These are phyloP conservation scores for Yamadazyma nakazawae DNA, from an alignment of 805 yeast species.

Conservation along the genomic window DNA sequence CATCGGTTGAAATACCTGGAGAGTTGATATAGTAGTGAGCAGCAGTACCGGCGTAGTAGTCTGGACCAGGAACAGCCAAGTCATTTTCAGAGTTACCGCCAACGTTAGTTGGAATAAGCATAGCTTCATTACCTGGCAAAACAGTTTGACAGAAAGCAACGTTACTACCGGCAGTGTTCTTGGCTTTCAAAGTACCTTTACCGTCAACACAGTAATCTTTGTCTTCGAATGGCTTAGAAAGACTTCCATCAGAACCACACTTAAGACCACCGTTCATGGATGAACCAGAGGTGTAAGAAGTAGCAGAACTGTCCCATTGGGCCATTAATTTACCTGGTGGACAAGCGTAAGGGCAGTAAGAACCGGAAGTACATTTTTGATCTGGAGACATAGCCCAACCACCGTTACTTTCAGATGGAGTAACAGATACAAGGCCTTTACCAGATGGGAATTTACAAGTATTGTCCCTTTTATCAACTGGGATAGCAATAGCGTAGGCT, in stretches of 20 bases:
- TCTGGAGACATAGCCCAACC: conserved; percentile 90
- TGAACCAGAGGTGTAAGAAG: conserved; percentile 70
- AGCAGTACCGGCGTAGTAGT: conserved; percentile 83
- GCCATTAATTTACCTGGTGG: conserved; percentile 83
- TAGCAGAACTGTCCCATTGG: conserved; percentile 81
- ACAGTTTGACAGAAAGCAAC: conserved; percentile 93
- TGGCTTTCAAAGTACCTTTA: conserved; percentile 64
- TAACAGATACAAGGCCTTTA: conserved; percentile 67
- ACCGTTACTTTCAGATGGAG: conserved; percentile 53
- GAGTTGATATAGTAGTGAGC: conserved; percentile 83
- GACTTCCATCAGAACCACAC: conserved; percentile 68
- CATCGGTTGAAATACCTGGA: conserved; percentile 72
- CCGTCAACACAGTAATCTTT: conserved; percentile 73
- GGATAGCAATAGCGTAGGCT: conserved; percentile 22
- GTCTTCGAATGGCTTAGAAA: conserved; percentile 57
- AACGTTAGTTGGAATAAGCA: conserved; percentile 82
- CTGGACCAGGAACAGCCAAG: conserved; percentile 81
- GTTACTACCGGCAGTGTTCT: conserved; percentile 51
- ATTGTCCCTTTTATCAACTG: conserved; percentile 26
- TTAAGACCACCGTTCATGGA: conserved; percentile 81
- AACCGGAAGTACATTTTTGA: conserved; percentile 68
- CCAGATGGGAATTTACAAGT: conserved; percentile 68
- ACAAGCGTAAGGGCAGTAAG: conserved; percentile 89
- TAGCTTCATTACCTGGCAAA: conserved; percentile 90
- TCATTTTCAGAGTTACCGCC: conserved; percentile 45